phyloP scores from a whole-genome alignment of 768 basidiomycete genomes.

The Mrakia blollopis region DNA sequence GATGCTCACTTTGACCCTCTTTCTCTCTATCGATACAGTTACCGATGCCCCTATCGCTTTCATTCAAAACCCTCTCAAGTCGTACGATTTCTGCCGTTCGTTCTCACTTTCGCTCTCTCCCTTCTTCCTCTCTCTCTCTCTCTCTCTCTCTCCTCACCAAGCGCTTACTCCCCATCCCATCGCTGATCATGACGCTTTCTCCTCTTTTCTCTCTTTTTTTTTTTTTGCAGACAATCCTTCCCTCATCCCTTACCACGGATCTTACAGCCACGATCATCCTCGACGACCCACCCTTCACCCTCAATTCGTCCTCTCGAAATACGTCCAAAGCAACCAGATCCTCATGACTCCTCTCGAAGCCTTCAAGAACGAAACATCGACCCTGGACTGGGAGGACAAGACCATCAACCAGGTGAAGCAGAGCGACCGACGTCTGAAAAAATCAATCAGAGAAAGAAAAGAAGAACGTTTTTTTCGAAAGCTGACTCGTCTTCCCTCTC shows the following conservation, averaged over 20 bases:
- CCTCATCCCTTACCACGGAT: not conserved
- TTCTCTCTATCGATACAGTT: no score
- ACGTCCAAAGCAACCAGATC: not conserved
- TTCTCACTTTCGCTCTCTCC: no score
- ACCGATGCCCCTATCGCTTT: not conserved
- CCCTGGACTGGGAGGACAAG: not conserved
- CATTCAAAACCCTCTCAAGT: not conserved
- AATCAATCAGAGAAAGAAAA: no score
- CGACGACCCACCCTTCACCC: not conserved
- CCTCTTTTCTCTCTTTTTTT: no score
- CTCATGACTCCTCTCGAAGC: slow-evolving; percentile 5
- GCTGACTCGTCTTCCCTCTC: no score
- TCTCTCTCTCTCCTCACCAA: no score
- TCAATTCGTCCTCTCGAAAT: slow-evolving; percentile 6
- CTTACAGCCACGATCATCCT: slow-evolving; percentile 1
- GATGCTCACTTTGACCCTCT: no score
- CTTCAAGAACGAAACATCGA: not conserved
- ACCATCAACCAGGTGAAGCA: slow-evolving; percentile 9
- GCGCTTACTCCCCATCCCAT: no score
- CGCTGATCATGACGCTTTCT: no score
- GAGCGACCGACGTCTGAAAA: no score
- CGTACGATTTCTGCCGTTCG: slow-evolving; percentile 20
- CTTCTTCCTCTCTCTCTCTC: no score
- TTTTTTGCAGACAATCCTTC: not conserved
- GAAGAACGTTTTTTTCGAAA: no score